Percentiles rank a stretch among this genome's conserved stretches.
phyloP scores from a whole-genome alignment of 2,329 filamentous ascomycete genomes.

The Dissoconium aciculare region DNA sequence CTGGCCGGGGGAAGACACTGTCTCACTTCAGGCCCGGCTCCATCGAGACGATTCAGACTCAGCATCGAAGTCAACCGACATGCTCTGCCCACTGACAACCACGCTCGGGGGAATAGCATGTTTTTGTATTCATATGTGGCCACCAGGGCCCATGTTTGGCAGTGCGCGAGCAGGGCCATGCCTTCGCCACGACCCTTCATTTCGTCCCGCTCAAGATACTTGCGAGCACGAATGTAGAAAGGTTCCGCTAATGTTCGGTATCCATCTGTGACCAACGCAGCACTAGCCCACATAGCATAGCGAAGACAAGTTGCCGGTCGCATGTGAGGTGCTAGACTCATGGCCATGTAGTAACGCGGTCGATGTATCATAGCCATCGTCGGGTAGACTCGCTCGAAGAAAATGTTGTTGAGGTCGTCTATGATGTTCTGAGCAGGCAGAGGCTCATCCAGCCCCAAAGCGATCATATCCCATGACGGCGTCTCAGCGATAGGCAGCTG shows the following conservation, averaged over 20 bases:
- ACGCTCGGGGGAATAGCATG: constrained; percentile 93
- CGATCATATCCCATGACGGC: constrained; percentile 76
- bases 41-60: constrained; percentile 76
- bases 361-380: constrained; percentile 80
- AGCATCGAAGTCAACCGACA: constrained; percentile 83
- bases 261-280: constrained; percentile 73
- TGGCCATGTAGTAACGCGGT: constrained; percentile 70
- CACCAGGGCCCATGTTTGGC: constrained; percentile 69
- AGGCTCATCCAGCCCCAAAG: constrained; percentile 66
- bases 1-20: constrained; percentile 72
- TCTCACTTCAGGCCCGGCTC: constrained; percentile 72
- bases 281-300: constrained; percentile 92
- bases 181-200: constrained; percentile 84
- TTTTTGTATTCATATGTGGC: constrained; percentile 85
- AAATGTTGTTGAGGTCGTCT: constrained; percentile 75
- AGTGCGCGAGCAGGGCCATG: constrained; percentile 72
- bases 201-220: constrained; percentile 79
- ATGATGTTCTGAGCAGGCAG: constrained; percentile 66
- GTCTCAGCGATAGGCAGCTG: constrained; percentile 9
- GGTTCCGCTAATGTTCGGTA: constrained; percentile 66
- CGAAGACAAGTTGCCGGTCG: constrained; percentile 75
- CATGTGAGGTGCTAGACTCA: constrained; percentile 76
- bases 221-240: constrained; percentile 79
- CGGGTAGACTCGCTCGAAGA: constrained; percentile 79
- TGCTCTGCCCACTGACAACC: constrained; percentile 77